phyloP scores from a whole-genome alignment of 306 rosid genomes.

The Cucumis melo region DNA sequence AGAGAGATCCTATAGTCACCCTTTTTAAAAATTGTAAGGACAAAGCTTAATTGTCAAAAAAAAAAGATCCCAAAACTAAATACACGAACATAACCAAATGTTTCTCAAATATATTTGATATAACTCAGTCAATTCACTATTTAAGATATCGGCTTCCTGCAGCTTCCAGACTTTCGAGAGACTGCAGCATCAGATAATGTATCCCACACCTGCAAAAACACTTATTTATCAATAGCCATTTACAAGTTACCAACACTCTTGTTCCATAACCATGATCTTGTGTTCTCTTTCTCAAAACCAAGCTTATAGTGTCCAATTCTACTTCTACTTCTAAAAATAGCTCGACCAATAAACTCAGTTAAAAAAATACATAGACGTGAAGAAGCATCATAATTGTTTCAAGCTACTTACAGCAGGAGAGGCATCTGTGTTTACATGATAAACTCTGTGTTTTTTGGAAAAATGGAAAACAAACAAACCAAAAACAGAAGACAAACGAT shows the following conservation, averaged over 20 bases:
- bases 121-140: neutral
- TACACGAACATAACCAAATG: constrained; percentile 8
- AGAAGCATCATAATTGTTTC: neutral
- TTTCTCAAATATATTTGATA: neutral
- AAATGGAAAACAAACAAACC: no score
- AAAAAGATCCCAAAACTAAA: neutral
- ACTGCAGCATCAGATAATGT: constrained; percentile 39
- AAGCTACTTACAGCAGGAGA: constrained; percentile 81
- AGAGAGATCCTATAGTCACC: neutral
- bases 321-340: neutral
- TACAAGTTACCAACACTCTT: no score
- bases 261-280: no score
- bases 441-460: neutral
- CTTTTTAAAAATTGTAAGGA: neutral
- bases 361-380: neutral
- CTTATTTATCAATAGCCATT: neutral
- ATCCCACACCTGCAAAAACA: constrained; percentile 57
- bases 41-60: no score
- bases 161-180: constrained; percentile 34
- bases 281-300: no score
- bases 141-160: constrained; percentile 22
- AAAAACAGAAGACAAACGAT: neutral
- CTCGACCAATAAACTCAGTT: neutral
- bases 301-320: no score
- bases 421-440: constrained; percentile 54